These are phyloP conservation scores for Candida taoyuanica DNA, from an alignment of 805 yeast genomes.

Conservation along the genomic window DNA sequence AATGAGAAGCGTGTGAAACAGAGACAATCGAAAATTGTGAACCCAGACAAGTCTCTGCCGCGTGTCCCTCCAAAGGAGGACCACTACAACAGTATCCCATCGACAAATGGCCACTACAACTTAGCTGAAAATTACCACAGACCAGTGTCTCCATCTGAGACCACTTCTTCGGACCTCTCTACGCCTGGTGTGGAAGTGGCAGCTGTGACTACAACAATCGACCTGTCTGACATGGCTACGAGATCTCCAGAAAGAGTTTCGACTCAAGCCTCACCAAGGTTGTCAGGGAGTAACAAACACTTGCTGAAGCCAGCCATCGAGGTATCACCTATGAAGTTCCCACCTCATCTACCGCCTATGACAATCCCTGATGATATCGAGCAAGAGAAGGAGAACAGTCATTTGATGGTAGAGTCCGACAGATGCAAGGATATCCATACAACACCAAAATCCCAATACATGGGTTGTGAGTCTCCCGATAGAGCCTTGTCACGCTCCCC, in stretches of 20 bases:
- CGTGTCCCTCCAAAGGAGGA: constrained; percentile 15
- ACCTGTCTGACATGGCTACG: constrained; percentile 13
- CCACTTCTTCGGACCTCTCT: constrained; percentile 19
- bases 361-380: not conserved
- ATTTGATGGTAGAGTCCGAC: not conserved
- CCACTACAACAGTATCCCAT: not conserved
- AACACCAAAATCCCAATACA: constrained; percentile 6
- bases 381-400: not conserved
- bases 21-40: constrained; percentile 10
- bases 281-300: not conserved
- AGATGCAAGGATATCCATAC: not conserved
- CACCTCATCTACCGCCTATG: constrained; percentile 11
- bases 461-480: constrained; percentile 9
- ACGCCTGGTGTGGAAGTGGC: constrained; percentile 13
- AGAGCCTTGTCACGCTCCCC: constrained; percentile 14
- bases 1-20: constrained; percentile 24
- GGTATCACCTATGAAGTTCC: constrained; percentile 19
- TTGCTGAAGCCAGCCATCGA: constrained; percentile 20
- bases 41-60: constrained; percentile 22
- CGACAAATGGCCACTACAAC: not conserved
- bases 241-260: constrained; percentile 24
- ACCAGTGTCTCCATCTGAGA: constrained; percentile 14
- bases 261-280: constrained; percentile 1
- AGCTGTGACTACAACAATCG: constrained; percentile 5
- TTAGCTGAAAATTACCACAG: constrained; percentile 13